These are phyloP conservation scores for Penicillium sp. DNA, from an alignment of 2,329 filamentous ascomycete genomes.

Conservation along the genomic window DNA sequence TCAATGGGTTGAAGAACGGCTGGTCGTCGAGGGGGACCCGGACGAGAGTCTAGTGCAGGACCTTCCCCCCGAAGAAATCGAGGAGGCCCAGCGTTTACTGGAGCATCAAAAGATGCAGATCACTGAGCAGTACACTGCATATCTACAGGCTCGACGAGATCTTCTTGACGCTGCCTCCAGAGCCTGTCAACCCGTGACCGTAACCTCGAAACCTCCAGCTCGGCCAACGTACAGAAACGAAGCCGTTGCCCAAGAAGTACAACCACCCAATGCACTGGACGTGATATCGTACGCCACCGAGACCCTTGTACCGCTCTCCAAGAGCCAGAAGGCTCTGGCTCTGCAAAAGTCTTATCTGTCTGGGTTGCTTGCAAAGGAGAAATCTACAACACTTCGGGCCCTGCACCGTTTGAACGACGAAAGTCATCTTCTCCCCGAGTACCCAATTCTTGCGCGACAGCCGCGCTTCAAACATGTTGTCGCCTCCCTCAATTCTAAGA, in stretches of 20 bases:
- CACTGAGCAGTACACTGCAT: constrained; percentile 35
- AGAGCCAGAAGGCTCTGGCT: constrained; percentile 37
- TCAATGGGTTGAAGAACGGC: constrained; percentile 51
- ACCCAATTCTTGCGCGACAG: constrained; percentile 38
- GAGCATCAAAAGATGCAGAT: constrained; percentile 36
- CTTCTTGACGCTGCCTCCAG: constrained; percentile 37
- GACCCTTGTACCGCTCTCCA: constrained; percentile 34
- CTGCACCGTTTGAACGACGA: constrained; percentile 43
- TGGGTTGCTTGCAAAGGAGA: constrained; percentile 40
- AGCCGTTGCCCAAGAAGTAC: constrained; percentile 10
- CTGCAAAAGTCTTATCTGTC: constrained; percentile 40
- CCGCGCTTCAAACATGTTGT: constrained; percentile 36
- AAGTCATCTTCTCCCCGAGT: constrained; percentile 44
- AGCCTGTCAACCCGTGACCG: constrained; percentile 35
- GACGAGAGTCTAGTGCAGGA: constrained; percentile 30
- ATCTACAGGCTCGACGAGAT: constrained; percentile 36
- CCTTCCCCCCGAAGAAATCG: constrained; percentile 30
- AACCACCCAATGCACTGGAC: constrained; percentile 27
- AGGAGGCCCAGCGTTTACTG: constrained; percentile 28
- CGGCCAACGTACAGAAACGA: constrained; percentile 17
- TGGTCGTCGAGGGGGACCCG: constrained; percentile 37
- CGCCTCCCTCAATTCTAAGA: constrained; percentile 26
- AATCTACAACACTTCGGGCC: constrained; percentile 33
- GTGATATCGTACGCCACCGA: constrained; percentile 35
- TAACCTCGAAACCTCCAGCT: constrained; percentile 21